A percentile compares a stretch with the other conserved stretches of the same genome.
Conservation (phyloP, 805 yeast species). For the Isabelozyma heimii region DNA sequence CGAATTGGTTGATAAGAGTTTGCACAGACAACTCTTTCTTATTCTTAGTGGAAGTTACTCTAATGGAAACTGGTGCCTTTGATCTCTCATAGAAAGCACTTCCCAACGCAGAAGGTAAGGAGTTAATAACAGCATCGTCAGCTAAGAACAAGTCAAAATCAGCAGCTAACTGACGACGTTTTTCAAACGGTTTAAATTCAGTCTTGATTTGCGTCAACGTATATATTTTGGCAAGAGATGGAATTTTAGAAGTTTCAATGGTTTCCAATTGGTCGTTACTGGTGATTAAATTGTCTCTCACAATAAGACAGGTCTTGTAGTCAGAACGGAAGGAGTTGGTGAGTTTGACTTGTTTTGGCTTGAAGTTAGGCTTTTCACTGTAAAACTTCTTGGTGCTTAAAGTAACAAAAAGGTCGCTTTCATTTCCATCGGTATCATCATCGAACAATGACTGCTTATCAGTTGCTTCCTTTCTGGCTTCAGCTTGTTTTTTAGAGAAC, state of each 20-base stretch:
- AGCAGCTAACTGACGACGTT: constrained; percentile 68
- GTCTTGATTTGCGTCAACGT: constrained; percentile 76
- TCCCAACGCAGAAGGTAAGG: constrained; percentile 82
- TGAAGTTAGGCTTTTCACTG: constrained; percentile 55
- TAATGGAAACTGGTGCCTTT: constrained; percentile 55
- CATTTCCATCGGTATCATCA: constrained; percentile 49
- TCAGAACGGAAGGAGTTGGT: constrained; percentile 47
- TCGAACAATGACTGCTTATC: constrained; percentile 46
- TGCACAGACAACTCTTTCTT: constrained; percentile 44
- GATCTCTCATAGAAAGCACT: constrained; percentile 62
- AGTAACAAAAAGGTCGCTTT: constrained; percentile 55
- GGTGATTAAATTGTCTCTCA: constrained; percentile 58
- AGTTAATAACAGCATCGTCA: constrained; percentile 77
- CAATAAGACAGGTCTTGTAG: constrained; percentile 59
- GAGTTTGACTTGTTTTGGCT: constrained; percentile 50
- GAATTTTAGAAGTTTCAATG: constrained; percentile 46
- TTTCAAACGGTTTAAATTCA: constrained; percentile 83
- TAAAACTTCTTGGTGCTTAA: constrained; percentile 65
- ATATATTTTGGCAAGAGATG: constrained; percentile 53
- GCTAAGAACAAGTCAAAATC: constrained; percentile 77
- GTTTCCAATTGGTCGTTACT: constrained; percentile 41
- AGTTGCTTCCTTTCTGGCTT: constrained; percentile 27
- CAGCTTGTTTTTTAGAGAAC: constrained; percentile 43
- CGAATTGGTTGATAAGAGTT: constrained; percentile 57
- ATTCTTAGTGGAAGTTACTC: constrained; percentile 19